Percentiles rank a stretch among this genome's conserved stretches.
phyloP scores from a whole-genome alignment of 768 basidiomycete species.

The Pseudohyphozyma bogoriensis region DNA sequence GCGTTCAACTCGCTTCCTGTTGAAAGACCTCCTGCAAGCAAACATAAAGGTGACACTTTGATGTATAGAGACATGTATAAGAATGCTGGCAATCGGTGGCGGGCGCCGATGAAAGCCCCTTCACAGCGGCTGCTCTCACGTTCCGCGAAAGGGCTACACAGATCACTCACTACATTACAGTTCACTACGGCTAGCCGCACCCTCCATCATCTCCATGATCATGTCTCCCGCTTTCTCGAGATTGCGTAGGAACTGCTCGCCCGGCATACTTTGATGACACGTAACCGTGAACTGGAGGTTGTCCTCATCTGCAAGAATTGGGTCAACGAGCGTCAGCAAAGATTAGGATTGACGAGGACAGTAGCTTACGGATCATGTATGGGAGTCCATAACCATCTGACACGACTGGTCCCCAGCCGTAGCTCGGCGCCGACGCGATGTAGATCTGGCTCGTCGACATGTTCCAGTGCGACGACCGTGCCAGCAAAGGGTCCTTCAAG shows the following conservation, averaged over 20 bases:
- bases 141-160: too few relatives aligned
- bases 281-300: slow-evolving; percentile 31
- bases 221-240: slow-evolving; percentile 28
- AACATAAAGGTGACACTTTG: too few relatives aligned
- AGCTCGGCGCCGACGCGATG: slow-evolving; percentile 13
- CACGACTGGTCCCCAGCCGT: slow-evolving; percentile 76
- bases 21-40: too few relatives aligned
- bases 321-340: background rate
- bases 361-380: slow-evolving; percentile 54
- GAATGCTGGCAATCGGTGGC: too few relatives aligned
- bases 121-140: too few relatives aligned
- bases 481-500: slow-evolving; percentile 42
- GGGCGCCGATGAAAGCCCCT: too few relatives aligned
- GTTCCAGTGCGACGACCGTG: slow-evolving; percentile 75
- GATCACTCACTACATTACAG: too few relatives aligned
- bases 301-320: slow-evolving; percentile 25
- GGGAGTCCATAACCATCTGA: slow-evolving; percentile 75
- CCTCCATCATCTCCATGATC: slow-evolving; percentile 30
- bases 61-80: too few relatives aligned
- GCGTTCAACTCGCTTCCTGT: too few relatives aligned
- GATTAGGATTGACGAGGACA: background rate
- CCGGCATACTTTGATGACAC: slow-evolving; percentile 8
- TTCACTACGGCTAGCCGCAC: too few relatives aligned
- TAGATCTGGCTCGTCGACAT: slow-evolving; percentile 77
- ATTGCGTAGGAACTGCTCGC: slow-evolving; percentile 17